These are phyloP conservation scores for Cladophialophora yegresii DNA, from an alignment of 2,329 filamentous ascomycete genomes.

Conservation along the genomic window DNA sequence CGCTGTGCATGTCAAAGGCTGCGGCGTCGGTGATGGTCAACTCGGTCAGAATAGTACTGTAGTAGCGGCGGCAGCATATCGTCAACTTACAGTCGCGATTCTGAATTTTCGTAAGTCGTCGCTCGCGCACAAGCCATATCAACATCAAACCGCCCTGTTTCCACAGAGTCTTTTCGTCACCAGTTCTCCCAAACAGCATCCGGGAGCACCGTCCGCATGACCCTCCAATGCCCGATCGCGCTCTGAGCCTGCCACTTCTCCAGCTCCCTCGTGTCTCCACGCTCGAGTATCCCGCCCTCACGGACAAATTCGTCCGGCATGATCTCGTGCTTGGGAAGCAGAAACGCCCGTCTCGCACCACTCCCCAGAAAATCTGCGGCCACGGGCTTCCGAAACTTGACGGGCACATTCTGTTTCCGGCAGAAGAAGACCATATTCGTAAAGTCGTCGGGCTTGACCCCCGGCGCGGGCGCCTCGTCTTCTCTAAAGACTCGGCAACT, in stretches of 20 bases:
- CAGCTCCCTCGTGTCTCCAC: conserved; percentile 67
- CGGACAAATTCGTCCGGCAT: conserved; percentile 49
- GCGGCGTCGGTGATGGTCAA: too few species aligned
- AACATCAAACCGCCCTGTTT: not conserved
- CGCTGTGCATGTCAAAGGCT: too few species aligned
- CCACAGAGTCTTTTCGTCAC: conserved; percentile 52
- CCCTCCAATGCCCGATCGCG: conserved; percentile 81
- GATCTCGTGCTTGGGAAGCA: conserved; percentile 73
- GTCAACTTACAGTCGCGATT: not conserved
- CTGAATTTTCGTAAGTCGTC: not conserved
- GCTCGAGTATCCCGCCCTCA: conserved; percentile 58
- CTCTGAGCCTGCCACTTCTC: conserved; percentile 72
- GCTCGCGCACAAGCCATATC: not conserved
- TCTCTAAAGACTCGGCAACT: conserved; percentile 90
- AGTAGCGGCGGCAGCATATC: not conserved
- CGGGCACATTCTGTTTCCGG: conserved; percentile 58
- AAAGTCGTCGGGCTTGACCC: conserved; percentile 64
- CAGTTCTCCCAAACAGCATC: conserved; percentile 81
- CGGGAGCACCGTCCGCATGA: conserved; percentile 86
- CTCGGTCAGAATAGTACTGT: too few species aligned
- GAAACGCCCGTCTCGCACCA: conserved; percentile 66
- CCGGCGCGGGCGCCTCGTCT: conserved; percentile 54
- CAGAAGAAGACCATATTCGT: conserved; percentile 98
- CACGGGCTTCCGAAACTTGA: conserved; percentile 68
- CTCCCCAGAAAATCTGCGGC: conserved; percentile 71